Base-by-base conservation (phyloP, 2,329 filamentous ascomycete species). In the Ascochyta fabae region DNA sequence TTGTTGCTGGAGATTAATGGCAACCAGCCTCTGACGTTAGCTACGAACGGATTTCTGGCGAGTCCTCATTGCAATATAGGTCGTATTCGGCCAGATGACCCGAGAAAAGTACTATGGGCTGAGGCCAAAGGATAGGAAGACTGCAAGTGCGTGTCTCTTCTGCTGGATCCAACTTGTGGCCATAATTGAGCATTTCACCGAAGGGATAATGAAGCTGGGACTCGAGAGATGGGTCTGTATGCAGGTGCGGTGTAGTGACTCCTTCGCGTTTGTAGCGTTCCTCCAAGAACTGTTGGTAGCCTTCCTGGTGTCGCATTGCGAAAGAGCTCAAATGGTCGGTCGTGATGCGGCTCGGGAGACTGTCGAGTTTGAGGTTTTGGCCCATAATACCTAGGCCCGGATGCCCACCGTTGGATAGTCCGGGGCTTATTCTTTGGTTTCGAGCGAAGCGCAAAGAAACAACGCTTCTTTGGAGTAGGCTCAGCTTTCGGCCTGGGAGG, bases 261-360 rank as follows among this genome's bases (percentile, higher is more conserved):
- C 59, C 58, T 68, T 63, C 65, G 57, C 53, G 63, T 68, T 69
- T 69, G 64, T 65, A 61, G 63, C 64, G 68, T 64, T 62, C 61
- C 66, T 63, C 65, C 59, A 66, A 66, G 55, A 58, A 52, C 45
- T 62, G 60, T 58, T 61, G 61, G 50, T 65, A 53, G 50, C 47
- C 24, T 31, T 62, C 56, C 53, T 60, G 53, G 49, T 59, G 60
- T 65, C 63, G 65, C 65, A 31, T 33, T 15, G 59, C 53, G 65
- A 67, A 65, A 67, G 61, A 62, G 24, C 24, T 42, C 39, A 15
- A 27, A 15, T 42, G 12, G n/a, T 42, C 15, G 24, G n/a, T 42
- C 24, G 6, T 24, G 24, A 42, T 19, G 6, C 22, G 39, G 24
- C 15, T 29, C 39, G n/a, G 22, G 22, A 40, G 38, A 15, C 15